These are phyloP conservation scores for Myochromella boudieri DNA, from an alignment of 768 basidiomycete genomes.

Conservation along the genomic window DNA sequence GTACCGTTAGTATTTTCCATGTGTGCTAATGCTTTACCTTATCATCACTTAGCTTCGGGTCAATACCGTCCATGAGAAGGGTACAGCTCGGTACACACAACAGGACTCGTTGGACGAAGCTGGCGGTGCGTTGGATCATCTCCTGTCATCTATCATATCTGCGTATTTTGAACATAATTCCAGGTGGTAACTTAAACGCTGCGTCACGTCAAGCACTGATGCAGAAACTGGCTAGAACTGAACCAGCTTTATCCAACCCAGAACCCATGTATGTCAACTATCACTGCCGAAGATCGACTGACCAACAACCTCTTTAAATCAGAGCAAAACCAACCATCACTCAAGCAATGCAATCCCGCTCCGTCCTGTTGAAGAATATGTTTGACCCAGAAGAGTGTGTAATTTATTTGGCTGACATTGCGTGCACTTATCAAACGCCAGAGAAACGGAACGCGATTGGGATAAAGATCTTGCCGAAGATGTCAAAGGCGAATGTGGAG, in stretches of 20 bases:
- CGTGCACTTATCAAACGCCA: conserved; percentile 27
- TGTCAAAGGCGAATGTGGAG: conserved; percentile 91
- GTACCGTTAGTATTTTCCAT: conserved; percentile 58
- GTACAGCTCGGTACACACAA: conserved; percentile 70
- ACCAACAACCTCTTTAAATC: conserved; percentile 17
- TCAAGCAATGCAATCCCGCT: conserved; percentile 85
- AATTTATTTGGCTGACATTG: conserved; percentile 1
- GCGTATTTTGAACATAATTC: conserved; percentile 13
- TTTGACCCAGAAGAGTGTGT: conserved; percentile 95
- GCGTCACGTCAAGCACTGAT: conserved; percentile 98
- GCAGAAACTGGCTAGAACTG: conserved; percentile 99
- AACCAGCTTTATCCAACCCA: conserved; percentile 55
- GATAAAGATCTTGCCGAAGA: conserved; percentile 95
- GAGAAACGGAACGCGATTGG: conserved; percentile 96
- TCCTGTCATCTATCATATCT: background rate
- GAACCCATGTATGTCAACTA: conserved; percentile 55
- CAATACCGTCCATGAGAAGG: conserved; percentile 92
- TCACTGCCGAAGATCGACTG: background rate
- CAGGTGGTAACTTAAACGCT: conserved; percentile 97
- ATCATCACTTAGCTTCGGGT: conserved; percentile 64
- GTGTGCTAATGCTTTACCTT: background rate
- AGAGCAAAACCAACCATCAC: conserved; percentile 81
- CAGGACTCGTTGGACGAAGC: conserved; percentile 87
- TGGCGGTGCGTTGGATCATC: conserved; percentile 60
- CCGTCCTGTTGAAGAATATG: conserved; percentile 90